Conservation (phyloP, 2,329 filamentous ascomycete genomes). For the Monascus ruber region DNA sequence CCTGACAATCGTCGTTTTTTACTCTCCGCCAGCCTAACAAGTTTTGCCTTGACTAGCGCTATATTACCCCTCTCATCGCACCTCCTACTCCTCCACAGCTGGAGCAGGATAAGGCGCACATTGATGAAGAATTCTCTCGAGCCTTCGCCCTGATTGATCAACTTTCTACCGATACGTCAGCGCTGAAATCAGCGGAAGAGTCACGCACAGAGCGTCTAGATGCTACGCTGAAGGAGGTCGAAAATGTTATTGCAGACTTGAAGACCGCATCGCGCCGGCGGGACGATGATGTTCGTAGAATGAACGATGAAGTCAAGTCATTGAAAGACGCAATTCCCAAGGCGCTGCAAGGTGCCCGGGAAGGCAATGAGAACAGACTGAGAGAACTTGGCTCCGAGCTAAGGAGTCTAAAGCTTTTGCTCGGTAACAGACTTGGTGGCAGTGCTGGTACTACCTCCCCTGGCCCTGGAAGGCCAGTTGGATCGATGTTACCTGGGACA, state of each 20-base stretch:
- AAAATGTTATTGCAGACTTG: conserved; percentile 67
- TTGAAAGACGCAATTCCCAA: conserved; percentile 79
- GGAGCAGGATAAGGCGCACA: conserved; percentile 83
- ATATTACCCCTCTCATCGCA: conserved; percentile 79
- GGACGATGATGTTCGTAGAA: conserved; percentile 76
- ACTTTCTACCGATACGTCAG: conserved; percentile 76
- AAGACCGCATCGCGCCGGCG: conserved; percentile 70
- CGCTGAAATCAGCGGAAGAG: conserved; percentile 77
- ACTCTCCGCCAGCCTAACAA: not conserved
- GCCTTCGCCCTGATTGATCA: conserved; percentile 89
- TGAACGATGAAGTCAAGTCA: conserved; percentile 73
- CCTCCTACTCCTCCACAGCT: conserved; percentile 89
- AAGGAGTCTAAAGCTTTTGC: conserved; percentile 81
- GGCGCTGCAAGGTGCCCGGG: conserved; percentile 78
- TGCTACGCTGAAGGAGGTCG: conserved; percentile 67
- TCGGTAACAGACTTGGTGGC: conserved; percentile 50
- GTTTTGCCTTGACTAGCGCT: conserved; percentile 48
- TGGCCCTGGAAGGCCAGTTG: conserved; percentile 18
- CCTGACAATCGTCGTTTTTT: not conserved
- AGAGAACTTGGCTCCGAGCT: conserved; percentile 79
- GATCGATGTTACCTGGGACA: conserved; percentile 12
- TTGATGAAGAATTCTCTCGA: conserved; percentile 87
- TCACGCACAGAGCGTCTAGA: conserved; percentile 76
- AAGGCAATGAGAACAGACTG: conserved; percentile 66
- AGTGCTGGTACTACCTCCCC: conserved; percentile 20